A percentile compares a stretch with the other conserved stretches of the same genome.
These are phyloP conservation scores for Triadica sebifera DNA, from an alignment of 345 rosid genomes.

Conservation along the genomic window DNA sequence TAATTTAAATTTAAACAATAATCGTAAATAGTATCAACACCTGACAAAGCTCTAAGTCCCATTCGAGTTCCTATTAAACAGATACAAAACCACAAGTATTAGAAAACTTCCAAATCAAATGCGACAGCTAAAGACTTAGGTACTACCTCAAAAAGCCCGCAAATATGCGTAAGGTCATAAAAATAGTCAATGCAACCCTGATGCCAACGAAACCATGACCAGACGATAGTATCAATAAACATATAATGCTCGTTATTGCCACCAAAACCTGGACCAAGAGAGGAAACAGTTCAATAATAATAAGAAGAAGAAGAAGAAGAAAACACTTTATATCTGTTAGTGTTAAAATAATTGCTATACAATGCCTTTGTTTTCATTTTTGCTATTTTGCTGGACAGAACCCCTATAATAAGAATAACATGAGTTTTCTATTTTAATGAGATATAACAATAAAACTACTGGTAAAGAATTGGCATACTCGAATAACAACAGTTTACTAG, in stretches of 20 bases:
- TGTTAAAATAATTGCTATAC: too few species aligned
- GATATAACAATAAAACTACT: too few species aligned
- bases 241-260: slow-evolving; percentile 29
- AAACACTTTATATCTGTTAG: too few species aligned
- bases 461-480: too few species aligned
- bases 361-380: too few species aligned
- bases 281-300: too few species aligned
- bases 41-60: slow-evolving; percentile 50
- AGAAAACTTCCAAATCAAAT: not conserved
- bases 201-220: slow-evolving; percentile 40
- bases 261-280: slow-evolving; percentile 37
- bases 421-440: too few species aligned
- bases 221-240: slow-evolving; percentile 31
- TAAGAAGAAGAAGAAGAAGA: not conserved
- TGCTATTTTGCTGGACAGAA: too few species aligned
- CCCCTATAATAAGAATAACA: too few species aligned
- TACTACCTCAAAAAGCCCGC: slow-evolving; percentile 43
- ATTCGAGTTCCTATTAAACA: slow-evolving; percentile 39
- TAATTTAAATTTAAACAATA: too few species aligned
- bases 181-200: slow-evolving; percentile 38
- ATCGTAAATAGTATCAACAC: too few species aligned
- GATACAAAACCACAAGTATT: not conserved
- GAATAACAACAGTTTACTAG: too few species aligned
- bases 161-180: slow-evolving; percentile 37
- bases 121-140: not conserved